Evolutionary conservation across 768 basidiomycete species (phyloP), one percentile per base, ranked within the genome.

Genomic region (Mycena crocata): DNA sequence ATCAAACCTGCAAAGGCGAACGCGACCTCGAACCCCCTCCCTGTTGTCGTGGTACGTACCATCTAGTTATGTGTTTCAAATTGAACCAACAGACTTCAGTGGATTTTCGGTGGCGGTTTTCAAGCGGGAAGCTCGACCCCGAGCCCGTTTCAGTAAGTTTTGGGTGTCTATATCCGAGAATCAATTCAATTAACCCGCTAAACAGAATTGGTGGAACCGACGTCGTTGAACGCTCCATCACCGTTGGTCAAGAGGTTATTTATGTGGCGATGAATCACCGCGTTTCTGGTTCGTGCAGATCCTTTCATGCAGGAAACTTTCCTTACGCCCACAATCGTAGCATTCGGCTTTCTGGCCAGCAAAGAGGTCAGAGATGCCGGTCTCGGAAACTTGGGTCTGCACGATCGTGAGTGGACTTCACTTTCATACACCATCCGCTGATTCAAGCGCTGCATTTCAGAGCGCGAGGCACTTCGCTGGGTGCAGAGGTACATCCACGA

Each of bases 391-490:
- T 75, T 89, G 13, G 90, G 89, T 6, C 78, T 91, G 28, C 82
- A 82, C 70, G 89, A 91, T 75, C 86, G 85, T 87, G 70, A 49
- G 48, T 13, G 42, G 13, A 44, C 23, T 68, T 12, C 19, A 1
- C 61, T 34, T 3, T n/a, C 12, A 23, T 26, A 24, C 61, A 19
- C 63, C 35, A n/a, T 19, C 15, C 42, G 21, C 46, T 40, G 48
- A 59, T 51, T 68, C 73, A 57, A 73, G 59, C 35, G 42, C 42
- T 51, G 52, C 61, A 59, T 67, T n/a, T 54, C 75, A 89, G 84
- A 86, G 70, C 82, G 86, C 0, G 78, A 86, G 54, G 89, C 88
- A 5, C 74, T 93, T 24, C 77, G 84, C 69, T 93, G 90, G 91
- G 83, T 91, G 0, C 84, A 90, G 65, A 77, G 84, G 48, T 83